Percentiles rank a stretch among this genome's conserved stretches.
Conservation (phyloP, 2,329 filamentous ascomycete species). For the Fusarium annulatum region DNA sequence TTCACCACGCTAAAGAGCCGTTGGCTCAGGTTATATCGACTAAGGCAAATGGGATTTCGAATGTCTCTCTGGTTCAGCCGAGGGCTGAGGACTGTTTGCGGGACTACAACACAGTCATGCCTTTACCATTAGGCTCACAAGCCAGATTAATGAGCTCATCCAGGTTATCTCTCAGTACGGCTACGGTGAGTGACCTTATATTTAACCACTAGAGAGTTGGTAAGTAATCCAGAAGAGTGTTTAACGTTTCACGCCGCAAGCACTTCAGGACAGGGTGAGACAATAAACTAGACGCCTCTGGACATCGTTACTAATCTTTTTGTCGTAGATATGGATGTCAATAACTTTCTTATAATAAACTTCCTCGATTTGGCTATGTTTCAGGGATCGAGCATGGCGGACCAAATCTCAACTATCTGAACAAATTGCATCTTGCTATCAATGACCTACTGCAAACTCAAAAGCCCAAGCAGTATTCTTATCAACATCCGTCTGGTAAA, state of each 20-base stretch:
- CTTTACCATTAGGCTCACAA: no score
- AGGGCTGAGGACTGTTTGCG: neutral
- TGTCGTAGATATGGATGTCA: neutral
- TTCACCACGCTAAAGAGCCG: neutral
- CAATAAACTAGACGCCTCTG: neutral
- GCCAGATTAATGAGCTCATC: no score
- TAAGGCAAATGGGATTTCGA: neutral
- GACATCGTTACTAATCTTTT: neutral
- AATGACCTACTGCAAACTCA: neutral
- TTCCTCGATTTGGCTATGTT: neutral
- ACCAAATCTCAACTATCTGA: neutral
- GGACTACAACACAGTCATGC: neutral
- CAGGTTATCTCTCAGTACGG: no score
- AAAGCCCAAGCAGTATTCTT: neutral
- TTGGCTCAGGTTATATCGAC: neutral
- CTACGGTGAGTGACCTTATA: no score
- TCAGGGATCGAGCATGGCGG: neutral
- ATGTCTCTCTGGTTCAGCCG: no score
- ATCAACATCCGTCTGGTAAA: neutral
- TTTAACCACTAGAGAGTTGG: no score
- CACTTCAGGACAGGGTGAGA: neutral
- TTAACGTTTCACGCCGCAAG: no score
- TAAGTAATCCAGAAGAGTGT: no score
- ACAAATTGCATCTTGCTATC: neutral
- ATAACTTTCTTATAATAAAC: neutral